phyloP scores from a whole-genome alignment of 164 flowering plant genomes.

The Hamamelis virginiana region DNA sequence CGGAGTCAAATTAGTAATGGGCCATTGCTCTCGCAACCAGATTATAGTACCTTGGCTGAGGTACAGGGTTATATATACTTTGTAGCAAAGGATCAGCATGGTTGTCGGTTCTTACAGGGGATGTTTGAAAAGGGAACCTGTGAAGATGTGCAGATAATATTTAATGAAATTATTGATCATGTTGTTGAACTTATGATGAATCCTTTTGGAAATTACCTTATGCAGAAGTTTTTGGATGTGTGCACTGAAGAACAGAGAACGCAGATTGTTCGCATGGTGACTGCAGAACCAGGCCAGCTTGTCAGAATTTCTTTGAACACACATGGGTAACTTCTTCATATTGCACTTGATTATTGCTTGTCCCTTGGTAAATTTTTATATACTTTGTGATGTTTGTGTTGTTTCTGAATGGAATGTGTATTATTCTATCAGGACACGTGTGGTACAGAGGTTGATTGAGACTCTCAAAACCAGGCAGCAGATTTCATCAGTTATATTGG shows the following conservation, averaged over 20 bases:
- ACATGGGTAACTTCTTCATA: constrained; percentile 60
- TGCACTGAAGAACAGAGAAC: constrained; percentile 73
- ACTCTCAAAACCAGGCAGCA: constrained; percentile 60
- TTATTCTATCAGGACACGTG: constrained; percentile 62
- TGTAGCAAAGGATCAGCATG: constrained; percentile 79
- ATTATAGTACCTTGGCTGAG: constrained; percentile 37
- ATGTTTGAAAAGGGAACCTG: constrained; percentile 58
- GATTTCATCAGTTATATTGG: constrained; percentile 42
- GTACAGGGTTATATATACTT: constrained; percentile 44
- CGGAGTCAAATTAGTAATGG: constrained; percentile 10
- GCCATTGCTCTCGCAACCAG: constrained; percentile 26
- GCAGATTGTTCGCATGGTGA: constrained; percentile 47
- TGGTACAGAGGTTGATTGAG: constrained; percentile 82
- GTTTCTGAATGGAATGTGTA: constrained; percentile 1
- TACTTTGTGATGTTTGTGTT: not conserved
- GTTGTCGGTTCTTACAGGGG: constrained; percentile 71
- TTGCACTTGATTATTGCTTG: not conserved
- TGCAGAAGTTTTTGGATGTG: constrained; percentile 79
- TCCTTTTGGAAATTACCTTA: constrained; percentile 88
- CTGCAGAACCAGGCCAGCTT: constrained; percentile 52
- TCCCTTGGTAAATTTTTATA: not conserved
- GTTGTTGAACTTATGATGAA: constrained; percentile 74
- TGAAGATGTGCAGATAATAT: constrained; percentile 53
- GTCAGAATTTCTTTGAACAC: constrained; percentile 63
- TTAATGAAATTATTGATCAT: constrained; percentile 55